Conservation (phyloP, 371 early-diverging fungal species). For the Apophysomyces ossiformis region DNA sequence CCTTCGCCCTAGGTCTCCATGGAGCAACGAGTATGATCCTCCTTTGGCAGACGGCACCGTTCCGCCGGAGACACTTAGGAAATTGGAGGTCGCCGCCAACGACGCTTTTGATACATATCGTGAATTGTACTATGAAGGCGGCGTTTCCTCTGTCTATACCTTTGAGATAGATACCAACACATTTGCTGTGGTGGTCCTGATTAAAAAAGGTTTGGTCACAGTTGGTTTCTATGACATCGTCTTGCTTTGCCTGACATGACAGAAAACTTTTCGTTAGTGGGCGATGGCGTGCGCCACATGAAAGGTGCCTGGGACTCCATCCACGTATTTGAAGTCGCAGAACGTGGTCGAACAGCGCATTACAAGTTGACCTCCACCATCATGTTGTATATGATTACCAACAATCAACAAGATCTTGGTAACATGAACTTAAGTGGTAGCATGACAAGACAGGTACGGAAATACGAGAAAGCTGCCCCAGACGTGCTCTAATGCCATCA, state of each 20-base stretch:
- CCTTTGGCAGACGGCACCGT: constrained; percentile 77
- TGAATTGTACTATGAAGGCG: constrained; percentile 96
- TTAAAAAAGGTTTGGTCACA: constrained; percentile 84
- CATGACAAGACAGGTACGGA: constrained; percentile 86
- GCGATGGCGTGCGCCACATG: constrained; percentile 67
- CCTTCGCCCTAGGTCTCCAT: constrained; percentile 78
- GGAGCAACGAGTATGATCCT: constrained; percentile 96
- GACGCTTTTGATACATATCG: constrained; percentile 96
- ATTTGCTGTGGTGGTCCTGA: constrained; percentile 94
- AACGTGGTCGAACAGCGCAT: constrained; percentile 81
- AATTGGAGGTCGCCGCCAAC: constrained; percentile 91
- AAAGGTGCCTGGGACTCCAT: constrained; percentile 99
- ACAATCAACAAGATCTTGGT: constrained; percentile 64
- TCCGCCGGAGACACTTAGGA: constrained; percentile 83
- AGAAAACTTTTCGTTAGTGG: constrained; percentile 45
- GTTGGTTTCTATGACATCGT: too few species aligned
- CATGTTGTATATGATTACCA: constrained; percentile 88
- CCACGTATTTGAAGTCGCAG: constrained; percentile 92
- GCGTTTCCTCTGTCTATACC: constrained; percentile 94
- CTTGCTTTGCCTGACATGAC: too few species aligned
- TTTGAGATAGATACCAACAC: constrained; percentile 70
- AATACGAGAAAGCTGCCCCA: background rate
- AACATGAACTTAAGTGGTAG: constrained; percentile 89
- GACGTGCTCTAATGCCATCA: background rate
- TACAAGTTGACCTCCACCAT: constrained; percentile 96